Percentiles rank a stretch among this genome's conserved stretches.
phyloP scores from a whole-genome alignment of 805 yeast genomes.

The Zygotorulaspora florentina region DNA sequence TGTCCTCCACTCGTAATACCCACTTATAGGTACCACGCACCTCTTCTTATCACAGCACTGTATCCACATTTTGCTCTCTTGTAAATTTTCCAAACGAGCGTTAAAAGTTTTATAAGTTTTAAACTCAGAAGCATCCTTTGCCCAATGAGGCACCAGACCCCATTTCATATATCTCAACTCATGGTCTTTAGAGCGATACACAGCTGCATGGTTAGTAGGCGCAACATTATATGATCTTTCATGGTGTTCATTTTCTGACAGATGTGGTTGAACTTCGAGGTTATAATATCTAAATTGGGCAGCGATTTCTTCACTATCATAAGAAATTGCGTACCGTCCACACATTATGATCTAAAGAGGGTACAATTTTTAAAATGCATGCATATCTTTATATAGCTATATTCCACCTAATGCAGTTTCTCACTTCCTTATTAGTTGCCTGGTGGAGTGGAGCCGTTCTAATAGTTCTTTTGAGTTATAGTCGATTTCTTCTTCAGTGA shows the following conservation, averaged over 20 bases:
- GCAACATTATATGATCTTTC: constrained; percentile 51
- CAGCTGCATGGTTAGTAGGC: constrained; percentile 54
- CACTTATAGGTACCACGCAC: constrained; percentile 75
- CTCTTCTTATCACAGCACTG: constrained; percentile 45
- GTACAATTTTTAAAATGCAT: background rate
- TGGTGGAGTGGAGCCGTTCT: no score
- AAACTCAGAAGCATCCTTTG: constrained; percentile 36
- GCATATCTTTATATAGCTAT: background rate
- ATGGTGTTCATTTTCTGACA: constrained; percentile 18
- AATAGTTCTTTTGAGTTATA: no score
- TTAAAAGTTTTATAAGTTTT: constrained; percentile 56
- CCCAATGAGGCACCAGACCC: constrained; percentile 76
- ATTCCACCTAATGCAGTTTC: no score
- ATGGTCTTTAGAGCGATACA: constrained; percentile 21
- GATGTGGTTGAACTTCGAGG: constrained; percentile 14
- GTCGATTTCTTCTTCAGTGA: no score
- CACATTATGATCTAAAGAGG: constrained; percentile 42
- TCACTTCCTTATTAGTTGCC: no score
- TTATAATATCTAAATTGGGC: constrained; percentile 13
- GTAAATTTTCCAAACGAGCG: constrained; percentile 61
- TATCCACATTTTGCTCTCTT: constrained; percentile 54
- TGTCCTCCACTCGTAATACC: constrained; percentile 79
- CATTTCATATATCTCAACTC: constrained; percentile 60
- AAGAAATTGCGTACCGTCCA: constrained; percentile 53
- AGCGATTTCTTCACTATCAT: constrained; percentile 22